phyloP scores from a whole-genome alignment of 164 flowering plant species.

The Protea cynaroides region DNA sequence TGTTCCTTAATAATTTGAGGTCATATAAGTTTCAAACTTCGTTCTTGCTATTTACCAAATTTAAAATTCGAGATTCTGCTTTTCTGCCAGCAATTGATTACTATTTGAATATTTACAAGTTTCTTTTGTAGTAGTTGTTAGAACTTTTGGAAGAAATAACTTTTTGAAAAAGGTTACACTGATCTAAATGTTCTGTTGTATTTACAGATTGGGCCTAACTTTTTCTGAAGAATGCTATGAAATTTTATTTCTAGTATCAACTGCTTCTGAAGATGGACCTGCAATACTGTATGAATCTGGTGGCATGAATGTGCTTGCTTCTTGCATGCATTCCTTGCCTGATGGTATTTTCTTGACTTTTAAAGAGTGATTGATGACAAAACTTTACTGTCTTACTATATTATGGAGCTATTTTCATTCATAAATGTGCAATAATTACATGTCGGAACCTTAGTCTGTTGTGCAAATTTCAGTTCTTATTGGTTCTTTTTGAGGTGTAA shows the following conservation, averaged over 20 bases:
- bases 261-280: slow-evolving; percentile 54
- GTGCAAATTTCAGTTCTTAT: too few relatives aligned
- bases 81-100: not conserved
- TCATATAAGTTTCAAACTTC: too few relatives aligned
- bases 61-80: not conserved
- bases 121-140: slow-evolving; percentile 1
- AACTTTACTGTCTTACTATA: not conserved
- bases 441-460: not conserved
- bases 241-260: slow-evolving; percentile 51
- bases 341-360: slow-evolving; percentile 46
- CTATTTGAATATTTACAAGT: not conserved
- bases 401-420: not conserved
- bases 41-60: not conserved
- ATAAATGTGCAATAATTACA: not conserved
- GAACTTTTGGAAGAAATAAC: not conserved
- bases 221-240: slow-evolving; percentile 72
- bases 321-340: slow-evolving; percentile 41
- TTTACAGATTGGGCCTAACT: slow-evolving; percentile 42
- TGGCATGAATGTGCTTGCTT: slow-evolving; percentile 53
- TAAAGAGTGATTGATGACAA: not conserved
- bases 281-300: slow-evolving; percentile 44
- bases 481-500: too few relatives aligned
- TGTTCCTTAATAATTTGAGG: too few relatives aligned
- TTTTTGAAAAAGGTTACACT: not conserved
- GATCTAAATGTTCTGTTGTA: not conserved